Base-by-base conservation (phyloP, 2,329 filamentous ascomycete genomes). In the Apiospora sp. region DNA sequence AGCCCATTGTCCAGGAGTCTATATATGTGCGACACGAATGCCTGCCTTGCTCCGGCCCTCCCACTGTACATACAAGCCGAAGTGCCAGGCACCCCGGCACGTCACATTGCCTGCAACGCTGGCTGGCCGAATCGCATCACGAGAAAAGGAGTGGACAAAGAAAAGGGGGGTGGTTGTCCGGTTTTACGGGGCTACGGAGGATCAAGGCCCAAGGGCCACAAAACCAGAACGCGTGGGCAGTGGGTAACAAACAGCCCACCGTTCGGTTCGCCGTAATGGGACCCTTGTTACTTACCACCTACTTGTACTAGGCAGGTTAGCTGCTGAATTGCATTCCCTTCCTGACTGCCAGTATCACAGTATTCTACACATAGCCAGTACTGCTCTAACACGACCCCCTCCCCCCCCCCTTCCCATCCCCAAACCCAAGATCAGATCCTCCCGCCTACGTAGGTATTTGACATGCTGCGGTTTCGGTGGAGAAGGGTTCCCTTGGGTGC, bases 61-160 rank as follows among this genome's bases (percentile, higher is more conserved):
- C 51, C 51, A 58, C 51, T 58, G 51, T 58, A 58, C 37, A 41
- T 41, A 41, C 51, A 34, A 58, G 51, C 51, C 51, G 51, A 58
- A 58, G 51, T 10, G 51, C 51, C 51, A 58, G 51, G 27, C 51
- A 58, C 34, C 51, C 51, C 51, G 19, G 51, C 51, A 58, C 51
- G 51, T 58, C 51, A 58, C 51, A 58, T 58, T 34, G 51, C 51
- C 51, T 58, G 51, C 51, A 58, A 58, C 27, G 51, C 51, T 58
- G 51, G 24, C 51, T 58, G 27, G 27, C 8, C 51, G 51, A 58
- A 58, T 58, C 51, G 51, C 51, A 58, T 58, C 51, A 34, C 51
- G 27, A 34, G 14, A 58, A 58, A 49, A 22, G 46, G 10, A 10
- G 8, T n/a, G 46, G 46, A n/a, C 6, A 10, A 22, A 22, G 22